Evolutionary conservation across 768 basidiomycete species (phyloP), one percentile per base, ranked within the genome.

Genomic region (Agaricus blazei): DNA sequence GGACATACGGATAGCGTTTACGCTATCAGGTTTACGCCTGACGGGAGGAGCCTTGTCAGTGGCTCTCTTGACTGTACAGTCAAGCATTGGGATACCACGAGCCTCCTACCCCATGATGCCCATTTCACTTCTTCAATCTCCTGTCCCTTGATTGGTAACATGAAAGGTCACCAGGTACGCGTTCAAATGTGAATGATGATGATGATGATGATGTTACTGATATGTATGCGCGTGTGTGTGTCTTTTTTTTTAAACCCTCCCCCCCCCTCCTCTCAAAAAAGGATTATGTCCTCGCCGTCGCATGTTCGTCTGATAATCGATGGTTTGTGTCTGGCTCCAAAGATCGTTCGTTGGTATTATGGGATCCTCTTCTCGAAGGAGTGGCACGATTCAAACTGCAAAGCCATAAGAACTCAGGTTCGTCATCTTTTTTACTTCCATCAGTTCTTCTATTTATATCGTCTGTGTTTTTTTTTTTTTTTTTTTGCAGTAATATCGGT

Each of bases 271-370:
- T 19, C 19, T 19, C 19, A 19, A 19, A 19, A 19, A 19, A 96
- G 72, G 77, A 80, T 61, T 80, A 80, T 61, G 80, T 82, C 36
- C 64, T 82, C 45, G 75, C 74, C n/a, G 79, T 82, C n/a, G 77
- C 69, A 14, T 90, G 94, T 47, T 93, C 91, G 45, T 88, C 93
- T 59, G 95, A 98, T 69, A 92, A 91, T 3, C 84, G 90, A 60
- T 83, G 93, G 90, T 88, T 98, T 62, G 95, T 97, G 9, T 94
- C 92, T 9, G 96, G 97, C 1, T 80, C 80, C 3, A 98, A 98
- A 73, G 97, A 99, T 68, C 88, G 97, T 11, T 89, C 93, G 0
- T 94, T 99, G 53, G 92, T 95, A 68, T 93, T 96, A 67, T 93
- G 90, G 87, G 91, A 95, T 66, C 83, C 90, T 51, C 19, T 19